Base-by-base conservation (phyloP, 805 yeast genomes). In the Kazachstania viticola region DNA sequence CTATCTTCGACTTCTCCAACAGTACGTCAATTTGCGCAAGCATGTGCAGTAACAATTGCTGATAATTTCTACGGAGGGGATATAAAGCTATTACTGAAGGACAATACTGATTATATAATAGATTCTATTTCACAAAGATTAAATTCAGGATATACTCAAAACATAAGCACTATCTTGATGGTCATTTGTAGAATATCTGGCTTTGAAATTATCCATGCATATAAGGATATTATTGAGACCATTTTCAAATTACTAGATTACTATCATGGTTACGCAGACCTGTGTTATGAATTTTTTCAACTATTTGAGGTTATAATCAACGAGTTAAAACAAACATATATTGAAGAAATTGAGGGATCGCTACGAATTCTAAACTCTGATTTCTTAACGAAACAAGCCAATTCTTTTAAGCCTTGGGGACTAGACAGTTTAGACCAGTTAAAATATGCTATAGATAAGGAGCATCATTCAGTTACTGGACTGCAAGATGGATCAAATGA, bases 191-290 rank as follows among this genome's bases (percentile, higher is more conserved):
- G 67, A 41, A 62, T 85, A 17, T 76, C 87, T 0, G 95, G 95
- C 0, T 60, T 68, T 8, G 61, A 69, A 19, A 60, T 84, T 16
- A 59, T 84, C 11, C 64, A 67, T 21, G 82, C 74, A 37, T 63
- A 88, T 32, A 71, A 65, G 31, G 97, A 88, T 51, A 64, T 88
- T 1, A 60, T 88, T 14, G 69, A 74, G 29, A 73, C 85, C 3
- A 67, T 84, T 39, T 84, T 88, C 51, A 71, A 76, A 14, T 58
- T 87, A 22, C 62, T 88, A 30, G 97, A 88, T 56, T 64, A 75
- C 32, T 88, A 79, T 47, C 95, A 87, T 56, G 93, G 88, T 0
- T 88, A 88, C 51, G 60, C 75, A 2, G 61, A 65, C 12, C 58
- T 91, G 13, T 75, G 82, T 33, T 76, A 76, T 36, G 82, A 83